Evolutionary conservation across 768 basidiomycete species (phyloP).

Genomic region (Termitomyces sp.): DNA sequence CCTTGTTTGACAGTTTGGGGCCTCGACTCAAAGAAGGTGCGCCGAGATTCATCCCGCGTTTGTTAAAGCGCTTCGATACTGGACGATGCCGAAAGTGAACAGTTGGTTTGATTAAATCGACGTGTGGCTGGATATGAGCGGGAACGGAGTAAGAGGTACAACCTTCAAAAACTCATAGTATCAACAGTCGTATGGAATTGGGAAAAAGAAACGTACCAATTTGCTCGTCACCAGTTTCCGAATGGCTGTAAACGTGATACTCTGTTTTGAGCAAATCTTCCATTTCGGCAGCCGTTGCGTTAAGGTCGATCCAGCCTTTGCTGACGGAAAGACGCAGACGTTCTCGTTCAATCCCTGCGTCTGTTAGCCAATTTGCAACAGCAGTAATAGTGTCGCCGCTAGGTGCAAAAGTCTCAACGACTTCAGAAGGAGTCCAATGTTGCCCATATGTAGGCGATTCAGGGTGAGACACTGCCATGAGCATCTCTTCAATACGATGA

Average conservation of each 20-base stretch:
- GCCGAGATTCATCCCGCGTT: slow-evolving; percentile 12
- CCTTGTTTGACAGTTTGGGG: slow-evolving; percentile 5
- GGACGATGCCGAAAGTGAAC: slow-evolving; percentile 36
- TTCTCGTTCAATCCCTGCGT: slow-evolving; percentile 34
- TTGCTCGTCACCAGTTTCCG: slow-evolving; percentile 32
- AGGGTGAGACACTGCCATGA: slow-evolving; percentile 48
- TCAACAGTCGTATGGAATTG: not conserved
- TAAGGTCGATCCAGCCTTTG: slow-evolving; percentile 39
- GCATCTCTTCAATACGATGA: slow-evolving; percentile 39
- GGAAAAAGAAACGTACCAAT: slow-evolving; percentile 21
- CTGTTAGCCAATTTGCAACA: slow-evolving; percentile 41
- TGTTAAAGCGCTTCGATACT: slow-evolving; percentile 15
- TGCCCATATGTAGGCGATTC: slow-evolving; percentile 47
- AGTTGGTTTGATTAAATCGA: slow-evolving; percentile 42
- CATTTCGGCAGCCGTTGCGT: slow-evolving; percentile 37
- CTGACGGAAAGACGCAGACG: slow-evolving; percentile 34
- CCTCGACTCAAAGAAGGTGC: slow-evolving; percentile 1
- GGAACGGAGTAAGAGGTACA: slow-evolving; percentile 38
- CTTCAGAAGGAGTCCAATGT: slow-evolving; percentile 42
- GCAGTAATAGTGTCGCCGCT: slow-evolving; percentile 34
- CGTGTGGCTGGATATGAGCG: slow-evolving; percentile 33
- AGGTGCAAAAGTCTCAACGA: slow-evolving; percentile 45
- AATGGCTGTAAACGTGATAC: slow-evolving; percentile 44
- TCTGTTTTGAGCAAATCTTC: slow-evolving; percentile 40
- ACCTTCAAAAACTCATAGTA: slow-evolving; percentile 21